Conservation (phyloP, 345 rosid species). For the Angophora floribunda region DNA sequence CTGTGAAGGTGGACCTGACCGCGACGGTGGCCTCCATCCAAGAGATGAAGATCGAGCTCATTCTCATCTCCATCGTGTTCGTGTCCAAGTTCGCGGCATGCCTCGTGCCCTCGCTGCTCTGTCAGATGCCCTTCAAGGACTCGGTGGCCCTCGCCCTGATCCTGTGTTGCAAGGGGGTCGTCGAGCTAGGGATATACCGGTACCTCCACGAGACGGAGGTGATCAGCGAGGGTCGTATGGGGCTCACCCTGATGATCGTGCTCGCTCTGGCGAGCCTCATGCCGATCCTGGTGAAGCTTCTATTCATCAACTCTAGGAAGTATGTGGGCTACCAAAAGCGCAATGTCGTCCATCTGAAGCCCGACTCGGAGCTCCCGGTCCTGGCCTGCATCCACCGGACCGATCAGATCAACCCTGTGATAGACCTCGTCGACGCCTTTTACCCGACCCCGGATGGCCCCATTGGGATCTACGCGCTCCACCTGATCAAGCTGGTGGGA, state of each 20-base stretch:
- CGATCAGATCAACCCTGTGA: constrained; percentile 18
- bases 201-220: not conserved
- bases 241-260: not conserved
- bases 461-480: constrained; percentile 31
- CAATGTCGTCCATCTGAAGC: constrained; percentile 14
- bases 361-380: constrained; percentile 20
- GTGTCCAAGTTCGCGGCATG: not conserved
- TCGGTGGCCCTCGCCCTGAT: not conserved
- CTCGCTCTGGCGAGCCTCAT: constrained; percentile 7
- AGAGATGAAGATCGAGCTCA: not conserved
- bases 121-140: not conserved
- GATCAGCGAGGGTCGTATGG: not conserved
- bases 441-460: constrained; percentile 21
- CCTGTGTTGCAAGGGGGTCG: constrained; percentile 1
- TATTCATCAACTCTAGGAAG: constrained; percentile 43
- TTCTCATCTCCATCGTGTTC: not conserved
- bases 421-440: constrained; percentile 22
- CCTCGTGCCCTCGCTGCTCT: not conserved
- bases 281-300: constrained; percentile 25
- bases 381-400: constrained; percentile 47
- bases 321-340: constrained; percentile 43
- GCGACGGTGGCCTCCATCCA: not conserved
- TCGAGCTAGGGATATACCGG: constrained; percentile 1
- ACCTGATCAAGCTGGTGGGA: constrained; percentile 43
- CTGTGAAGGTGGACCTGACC: not conserved